Percentiles rank a stretch among this genome's conserved stretches.
phyloP scores from a whole-genome alignment of 2,329 filamentous ascomycete genomes.

The Xylaria sp. region DNA sequence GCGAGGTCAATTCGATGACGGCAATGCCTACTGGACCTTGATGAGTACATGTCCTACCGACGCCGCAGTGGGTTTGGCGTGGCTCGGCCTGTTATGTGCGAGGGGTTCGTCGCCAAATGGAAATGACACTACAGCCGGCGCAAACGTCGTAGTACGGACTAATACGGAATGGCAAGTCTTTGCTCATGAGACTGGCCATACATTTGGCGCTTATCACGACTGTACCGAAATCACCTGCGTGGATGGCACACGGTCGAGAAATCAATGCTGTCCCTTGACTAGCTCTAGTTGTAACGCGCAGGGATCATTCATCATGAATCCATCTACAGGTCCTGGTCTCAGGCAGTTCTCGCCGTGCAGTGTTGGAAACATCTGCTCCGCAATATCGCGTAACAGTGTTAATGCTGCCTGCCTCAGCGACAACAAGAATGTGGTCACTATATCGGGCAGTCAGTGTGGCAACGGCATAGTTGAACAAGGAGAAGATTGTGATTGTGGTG shows the following conservation, averaged over 20 bases:
- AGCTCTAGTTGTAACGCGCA: constrained; percentile 72
- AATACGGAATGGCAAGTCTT: constrained; percentile 92
- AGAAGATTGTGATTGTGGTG: constrained; percentile 96
- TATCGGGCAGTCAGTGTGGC: constrained; percentile 84
- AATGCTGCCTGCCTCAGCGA: constrained; percentile 79
- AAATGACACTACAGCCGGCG: constrained; percentile 77
- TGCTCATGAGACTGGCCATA: constrained; percentile 92
- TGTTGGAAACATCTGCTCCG: constrained; percentile 92
- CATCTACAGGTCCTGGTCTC: constrained; percentile 76
- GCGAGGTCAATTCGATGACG: constrained; percentile 78
- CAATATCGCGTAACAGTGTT: constrained; percentile 77
- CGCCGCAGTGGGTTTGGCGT: constrained; percentile 87
- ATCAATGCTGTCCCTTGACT: constrained; percentile 80
- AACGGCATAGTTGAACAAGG: constrained; percentile 96
- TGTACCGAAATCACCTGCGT: constrained; percentile 73
- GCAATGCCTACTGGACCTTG: constrained; percentile 92
- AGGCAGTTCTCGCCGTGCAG: constrained; percentile 84
- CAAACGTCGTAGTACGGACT: constrained; percentile 88
- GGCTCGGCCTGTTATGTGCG: constrained; percentile 86
- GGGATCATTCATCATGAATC: constrained; percentile 93
- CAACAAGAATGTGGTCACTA: constrained; percentile 82
- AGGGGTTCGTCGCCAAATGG: constrained; percentile 57
- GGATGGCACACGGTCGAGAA: constrained; percentile 58
- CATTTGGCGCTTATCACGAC: constrained; percentile 95
- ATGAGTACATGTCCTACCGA: constrained; percentile 82